A percentile compares a stretch with the other conserved stretches of the same genome.
Evolutionary conservation across 2,329 filamentous ascomycete genomes (phyloP).

Genomic region (Cercospora brassicicola): DNA sequence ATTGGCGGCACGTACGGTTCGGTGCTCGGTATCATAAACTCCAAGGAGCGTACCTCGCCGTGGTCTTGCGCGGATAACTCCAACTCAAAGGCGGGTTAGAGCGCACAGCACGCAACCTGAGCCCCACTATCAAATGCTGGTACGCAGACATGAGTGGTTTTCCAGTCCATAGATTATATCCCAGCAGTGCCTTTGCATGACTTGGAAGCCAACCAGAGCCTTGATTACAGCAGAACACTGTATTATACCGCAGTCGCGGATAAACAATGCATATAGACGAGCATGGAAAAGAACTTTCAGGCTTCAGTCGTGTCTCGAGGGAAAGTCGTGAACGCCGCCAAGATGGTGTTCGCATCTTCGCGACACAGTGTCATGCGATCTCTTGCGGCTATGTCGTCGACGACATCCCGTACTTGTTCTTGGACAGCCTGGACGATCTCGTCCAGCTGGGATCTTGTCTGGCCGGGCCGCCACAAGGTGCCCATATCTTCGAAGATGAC

Average conservation of each 20-base stretch:
- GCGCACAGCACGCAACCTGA: not conserved
- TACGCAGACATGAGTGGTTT: not conserved
- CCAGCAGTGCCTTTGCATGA: not conserved
- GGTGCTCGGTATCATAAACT: slow-evolving; percentile 43
- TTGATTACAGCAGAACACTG: not conserved
- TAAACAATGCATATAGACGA: not conserved
- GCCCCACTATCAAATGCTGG: not conserved
- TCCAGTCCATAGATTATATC: not conserved
- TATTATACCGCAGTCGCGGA: not conserved
- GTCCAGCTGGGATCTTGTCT: not conserved
- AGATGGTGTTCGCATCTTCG: slow-evolving; percentile 2
- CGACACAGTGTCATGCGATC: not conserved
- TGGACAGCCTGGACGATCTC: not conserved
- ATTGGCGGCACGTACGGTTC: slow-evolving; percentile 50
- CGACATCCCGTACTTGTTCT: not conserved
- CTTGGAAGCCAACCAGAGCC: not conserved
- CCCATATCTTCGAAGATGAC: slow-evolving; percentile 2
- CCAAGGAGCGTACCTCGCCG: slow-evolving; percentile 21
- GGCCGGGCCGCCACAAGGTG: not conserved
- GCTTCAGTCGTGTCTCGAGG: not conserved
- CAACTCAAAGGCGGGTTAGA: slow-evolving; percentile 21
- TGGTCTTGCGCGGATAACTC: slow-evolving; percentile 36
- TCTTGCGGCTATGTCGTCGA: slow-evolving; percentile 1
- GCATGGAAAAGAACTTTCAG: not conserved
- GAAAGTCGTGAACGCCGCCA: not conserved